Evolutionary conservation across 345 rosid genomes (phyloP), one percentile per base, ranked within the genome.

Genomic region (Pistacia vera): DNA sequence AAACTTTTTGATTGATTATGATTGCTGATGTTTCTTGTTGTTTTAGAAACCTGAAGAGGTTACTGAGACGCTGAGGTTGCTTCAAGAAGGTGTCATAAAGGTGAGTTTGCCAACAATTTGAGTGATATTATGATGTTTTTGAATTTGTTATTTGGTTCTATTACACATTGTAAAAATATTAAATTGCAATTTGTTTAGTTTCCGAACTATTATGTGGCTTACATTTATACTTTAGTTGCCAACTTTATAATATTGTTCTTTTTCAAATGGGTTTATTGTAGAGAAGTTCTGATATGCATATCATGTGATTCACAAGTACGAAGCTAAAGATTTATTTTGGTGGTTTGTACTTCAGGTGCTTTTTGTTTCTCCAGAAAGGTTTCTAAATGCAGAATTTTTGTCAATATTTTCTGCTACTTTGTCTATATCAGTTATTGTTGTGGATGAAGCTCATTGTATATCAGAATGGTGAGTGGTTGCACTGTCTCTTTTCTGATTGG

Each of bases 361-460:
- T 81, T 92, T 90, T 84, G 93, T 93, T 77, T 96, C 99, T 57
- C 99, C 99, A 0, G 98, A 96, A 81, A 92, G 97, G 80, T 86
- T 96, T 79, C 68, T 92, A 79, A 96, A 88, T 80, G 85, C 83
- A 35, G 92, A 93, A 2, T 96, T 93, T 85, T 80, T 93, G 85
- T 90, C 97, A 20, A 68, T 82, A 72, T 82, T 90, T 75, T 88
- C 93, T 74, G 11, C 83, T 54, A 65, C 76, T 75, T 80, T 64
- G 17, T 73, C 73, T 25, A 85, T 93, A 81, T 93, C 98, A 8
- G 93, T 96, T 75, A 85, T 96, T 12, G 98, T 96, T 36, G 96
- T 96, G 56, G 98, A 96, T 90, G 99, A 96, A 90, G 98, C 97
- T 82, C 98, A 96, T 58, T 96, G 99, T 83, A 75, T 96, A 52